A percentile compares a stretch with the other conserved stretches of the same genome.
These are phyloP conservation scores for Fusarium floridanum DNA, from an alignment of 2,329 filamentous ascomycete species.

Conservation along the genomic window DNA sequence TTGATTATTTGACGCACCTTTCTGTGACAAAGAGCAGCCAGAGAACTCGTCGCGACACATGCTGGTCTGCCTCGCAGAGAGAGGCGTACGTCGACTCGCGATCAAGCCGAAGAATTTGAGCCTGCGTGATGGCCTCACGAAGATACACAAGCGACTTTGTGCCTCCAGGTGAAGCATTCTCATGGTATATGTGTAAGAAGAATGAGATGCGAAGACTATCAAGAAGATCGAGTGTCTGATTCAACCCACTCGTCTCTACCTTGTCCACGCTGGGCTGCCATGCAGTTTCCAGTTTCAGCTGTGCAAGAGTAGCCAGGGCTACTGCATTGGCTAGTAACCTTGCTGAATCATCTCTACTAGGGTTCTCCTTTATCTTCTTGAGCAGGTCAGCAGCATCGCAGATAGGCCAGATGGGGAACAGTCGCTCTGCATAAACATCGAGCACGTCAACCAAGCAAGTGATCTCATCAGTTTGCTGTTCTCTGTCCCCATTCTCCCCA, in stretches of 20 bases:
- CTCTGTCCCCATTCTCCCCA: conserved; percentile 16
- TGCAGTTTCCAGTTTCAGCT: conserved; percentile 57
- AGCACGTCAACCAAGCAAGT: conserved; percentile 50
- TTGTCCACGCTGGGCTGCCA: conserved; percentile 45
- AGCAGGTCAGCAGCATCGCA: conserved; percentile 60
- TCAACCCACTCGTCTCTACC: conserved; percentile 45
- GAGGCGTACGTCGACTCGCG: conserved; percentile 56
- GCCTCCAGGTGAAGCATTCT: conserved; percentile 61
- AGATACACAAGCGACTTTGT: conserved; percentile 61
- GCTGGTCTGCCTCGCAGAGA: conserved; percentile 55
- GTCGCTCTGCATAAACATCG: conserved; percentile 61
- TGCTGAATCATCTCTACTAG: conserved; percentile 48
- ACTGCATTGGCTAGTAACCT: conserved; percentile 60
- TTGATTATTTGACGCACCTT: conserved; percentile 37
- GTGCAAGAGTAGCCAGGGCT: conserved; percentile 62
- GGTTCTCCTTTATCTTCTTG: conserved; percentile 50
- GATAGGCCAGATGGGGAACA: conserved; percentile 67
- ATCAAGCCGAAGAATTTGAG: conserved; percentile 63
- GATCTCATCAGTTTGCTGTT: conserved; percentile 30
- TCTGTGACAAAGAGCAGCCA: conserved; percentile 65
- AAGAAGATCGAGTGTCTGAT: conserved; percentile 51
- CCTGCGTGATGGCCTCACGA: conserved; percentile 64
- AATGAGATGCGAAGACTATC: conserved; percentile 61
- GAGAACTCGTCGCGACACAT: conserved; percentile 59
- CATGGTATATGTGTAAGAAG: conserved; percentile 65